These are phyloP conservation scores for Penicillium griseofulvum DNA, from an alignment of 2,329 filamentous ascomycete genomes.

Conservation along the genomic window DNA sequence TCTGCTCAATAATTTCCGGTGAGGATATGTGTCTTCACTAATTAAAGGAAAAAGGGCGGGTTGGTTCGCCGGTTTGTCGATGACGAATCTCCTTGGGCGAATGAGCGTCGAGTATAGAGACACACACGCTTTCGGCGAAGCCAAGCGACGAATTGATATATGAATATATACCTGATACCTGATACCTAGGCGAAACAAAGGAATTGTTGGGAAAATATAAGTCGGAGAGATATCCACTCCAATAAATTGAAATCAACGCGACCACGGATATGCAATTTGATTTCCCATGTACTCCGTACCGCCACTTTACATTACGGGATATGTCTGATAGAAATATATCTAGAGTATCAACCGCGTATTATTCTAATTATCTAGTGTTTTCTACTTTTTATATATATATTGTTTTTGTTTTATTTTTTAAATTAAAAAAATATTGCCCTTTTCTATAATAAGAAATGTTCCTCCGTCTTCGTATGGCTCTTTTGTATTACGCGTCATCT, in stretches of 20 bases:
- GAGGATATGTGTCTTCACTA: slow-evolving; percentile 2
- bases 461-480: neutral
- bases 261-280: neutral
- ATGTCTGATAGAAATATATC: neutral
- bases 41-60: slow-evolving; percentile 3
- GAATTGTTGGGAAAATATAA: neutral
- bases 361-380: neutral
- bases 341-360: neutral
- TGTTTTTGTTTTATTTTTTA: neutral
- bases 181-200: neutral
- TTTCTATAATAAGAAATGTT: neutral
- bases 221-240: neutral
- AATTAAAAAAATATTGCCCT: too few species aligned
- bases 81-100: slow-evolving; percentile 34
- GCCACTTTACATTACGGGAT: slow-evolving; percentile 3
- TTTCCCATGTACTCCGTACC: neutral
- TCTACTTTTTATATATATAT: neutral
- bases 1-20: slow-evolving; percentile 4
- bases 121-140: slow-evolving; percentile 11
- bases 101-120: slow-evolving; percentile 25
- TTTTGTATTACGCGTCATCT: neutral
- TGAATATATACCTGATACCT: neutral
- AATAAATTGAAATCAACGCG: neutral
- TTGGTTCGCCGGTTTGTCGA: slow-evolving; percentile 14
- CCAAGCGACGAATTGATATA: neutral